Evolutionary conservation across 257 asterid genomes (phyloP), one percentile per base, ranked within the genome.

Genomic region (Mitragyna speciosa): DNA sequence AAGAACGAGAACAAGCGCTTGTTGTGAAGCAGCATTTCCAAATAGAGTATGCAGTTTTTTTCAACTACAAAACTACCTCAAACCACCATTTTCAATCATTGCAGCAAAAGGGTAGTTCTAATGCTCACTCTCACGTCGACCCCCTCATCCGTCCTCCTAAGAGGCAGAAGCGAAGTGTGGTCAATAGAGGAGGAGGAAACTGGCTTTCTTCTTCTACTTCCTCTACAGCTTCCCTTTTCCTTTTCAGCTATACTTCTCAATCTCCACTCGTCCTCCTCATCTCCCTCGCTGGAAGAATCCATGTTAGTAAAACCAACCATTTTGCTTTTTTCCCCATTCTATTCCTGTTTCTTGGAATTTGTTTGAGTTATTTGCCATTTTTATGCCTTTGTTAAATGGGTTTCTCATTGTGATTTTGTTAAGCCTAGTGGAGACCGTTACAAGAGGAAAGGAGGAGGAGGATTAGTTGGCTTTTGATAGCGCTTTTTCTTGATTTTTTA

Each of bases 161-260:
- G 9, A 15, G 17, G 14, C 2, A 43, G 48, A 20, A 6, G 45
- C 48, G 43, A 10, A 15, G 16, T 26, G 41, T 20, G 5, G 3
- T 12, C 15, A 1, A 2, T 2, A 72, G 59, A 28, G 51, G 68
- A 41, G 73, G 72, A 12, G 72, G 72, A 9, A 14, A 65, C 20
- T 77, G 80, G 80, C 64, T 77, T 22, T 65, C 80, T 51, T 77
- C 80, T 64, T 77, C 80, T 14, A 28, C 73, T 24, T 63, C 73
- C 19, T 63, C 65, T 26, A 1, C 31, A 11, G 80, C 80, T 20
- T 65, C 80, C 0, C 30, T 64, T 15, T 67, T 48, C 51, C 80
- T 77, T 9, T 77, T 77, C 64, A 65, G 65, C 28, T 65, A 65
- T 17, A 47, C 66, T 47, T 12, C 49, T 14, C 15, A n/a, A 17